These are phyloP conservation scores for Pholiota adiposa DNA, from an alignment of 1,284 basidiomycete genomes.

Conservation along the genomic window DNA sequence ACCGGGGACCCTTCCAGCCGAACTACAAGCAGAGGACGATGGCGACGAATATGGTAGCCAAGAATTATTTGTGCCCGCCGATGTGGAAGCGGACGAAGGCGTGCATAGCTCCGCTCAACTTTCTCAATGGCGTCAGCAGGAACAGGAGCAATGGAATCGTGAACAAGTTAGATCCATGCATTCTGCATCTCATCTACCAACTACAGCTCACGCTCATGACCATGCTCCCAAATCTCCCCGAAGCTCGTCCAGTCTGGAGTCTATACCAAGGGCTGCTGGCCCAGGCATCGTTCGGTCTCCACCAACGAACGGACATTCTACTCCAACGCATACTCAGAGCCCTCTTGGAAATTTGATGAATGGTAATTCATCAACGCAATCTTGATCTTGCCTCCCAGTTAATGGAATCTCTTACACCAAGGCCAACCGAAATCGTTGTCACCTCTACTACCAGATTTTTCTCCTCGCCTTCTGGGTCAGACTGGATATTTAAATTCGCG, in stretches of 20 bases:
- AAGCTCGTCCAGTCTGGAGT: not conserved
- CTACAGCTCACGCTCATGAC: conserved; percentile 4
- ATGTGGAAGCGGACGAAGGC: conserved; percentile 41
- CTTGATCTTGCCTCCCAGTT: conserved; percentile 38
- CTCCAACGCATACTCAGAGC: conserved; percentile 27
- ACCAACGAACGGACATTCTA: conserved; percentile 15
- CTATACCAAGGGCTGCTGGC: not conserved
- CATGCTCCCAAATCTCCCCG: not conserved
- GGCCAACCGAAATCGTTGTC: conserved; percentile 36
- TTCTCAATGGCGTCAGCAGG: conserved; percentile 41
- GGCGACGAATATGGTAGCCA: conserved; percentile 60
- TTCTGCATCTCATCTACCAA: conserved; percentile 20
- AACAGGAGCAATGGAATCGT: conserved; percentile 45
- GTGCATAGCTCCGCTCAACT: conserved; percentile 36
- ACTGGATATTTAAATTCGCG: not conserved
- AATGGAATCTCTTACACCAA: conserved; percentile 27
- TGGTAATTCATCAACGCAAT: conserved; percentile 47
- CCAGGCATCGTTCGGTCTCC: not conserved
- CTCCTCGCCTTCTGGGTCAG: conserved; percentile 5
- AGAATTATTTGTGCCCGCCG: conserved; percentile 75
- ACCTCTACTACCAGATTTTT: conserved; percentile 15
- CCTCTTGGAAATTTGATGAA: conserved; percentile 40
- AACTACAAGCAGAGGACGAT: conserved; percentile 48
- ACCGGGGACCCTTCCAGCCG: conserved; percentile 56
- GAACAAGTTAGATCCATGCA: conserved; percentile 28